Base-by-base conservation (phyloP, 2,329 filamentous ascomycete species). In the Xylaria sp. region DNA sequence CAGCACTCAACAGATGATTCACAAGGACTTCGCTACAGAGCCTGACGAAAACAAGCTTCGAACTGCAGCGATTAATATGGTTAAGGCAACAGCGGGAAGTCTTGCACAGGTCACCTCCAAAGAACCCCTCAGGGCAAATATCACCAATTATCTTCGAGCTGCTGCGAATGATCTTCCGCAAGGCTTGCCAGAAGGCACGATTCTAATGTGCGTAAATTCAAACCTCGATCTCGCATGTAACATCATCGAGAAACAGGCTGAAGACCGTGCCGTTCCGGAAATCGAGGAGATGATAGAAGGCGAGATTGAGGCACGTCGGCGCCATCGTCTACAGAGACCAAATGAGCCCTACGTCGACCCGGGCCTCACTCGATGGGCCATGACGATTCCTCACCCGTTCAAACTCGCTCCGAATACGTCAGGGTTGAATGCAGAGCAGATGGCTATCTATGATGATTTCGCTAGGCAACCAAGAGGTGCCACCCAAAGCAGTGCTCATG, bases 141-240 rank as follows among this genome's bases (percentile, higher is more conserved):
- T 99, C 81, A 97, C 92, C 63, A 99, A 98, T 81, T 97, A 98
- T 78, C 94, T 99, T 80, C 92, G 96, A 62, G 86, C 86, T 58
- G 80, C 90, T n/a, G 86, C 89, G 2, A 84, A 82, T 58, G 89
- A 91, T 46, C 87, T 97, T 46, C 90, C 93, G 63, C 92, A 93
- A 62, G 92, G 93, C 18, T 87, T 99, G 70, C 94, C 96, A 0
- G 96, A 99, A 82, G 96, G 96, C 7, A 93, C 96, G 39, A 96
- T 99, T 70, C 89, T 98, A 66, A 98, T 99, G 93, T 98, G 97
- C 80, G 95, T 99, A 70, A 99, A 98, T 79, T 95, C 97, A 73
- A 99, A 99, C 79, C 87, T 99, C 36, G 96, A 99, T 75, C 87
- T 94, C 49, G 95, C 97, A 56, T 98, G 96, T 78, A 92, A 89